Percentiles rank a stretch among this genome's conserved stretches.
Conservation (phyloP, 78 protist species). For the Planoprotostelium fungivorum region DNA sequence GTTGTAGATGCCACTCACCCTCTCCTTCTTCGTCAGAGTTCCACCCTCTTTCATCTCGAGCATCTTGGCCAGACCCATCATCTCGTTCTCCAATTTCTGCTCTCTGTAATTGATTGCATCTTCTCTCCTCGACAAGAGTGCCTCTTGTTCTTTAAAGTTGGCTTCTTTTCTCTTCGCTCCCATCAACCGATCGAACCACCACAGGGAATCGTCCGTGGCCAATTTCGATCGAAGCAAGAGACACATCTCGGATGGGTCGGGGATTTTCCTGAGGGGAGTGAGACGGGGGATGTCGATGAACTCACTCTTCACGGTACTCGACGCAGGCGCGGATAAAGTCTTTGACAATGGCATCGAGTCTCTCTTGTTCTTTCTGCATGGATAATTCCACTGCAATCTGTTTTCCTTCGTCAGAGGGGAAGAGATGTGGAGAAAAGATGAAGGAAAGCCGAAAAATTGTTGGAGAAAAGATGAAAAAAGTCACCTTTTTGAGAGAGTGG, state of each 20-base stretch:
- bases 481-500: neutral
- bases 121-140: neutral
- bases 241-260: neutral
- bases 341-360: neutral
- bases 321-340: neutral
- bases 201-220: neutral
- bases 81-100: neutral
- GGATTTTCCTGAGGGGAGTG: neutral
- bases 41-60: neutral
- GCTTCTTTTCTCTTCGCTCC: neutral
- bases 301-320: neutral
- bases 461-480: too few species aligned
- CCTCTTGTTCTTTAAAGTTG: neutral
- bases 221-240: neutral
- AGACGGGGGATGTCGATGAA: neutral
- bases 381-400: neutral
- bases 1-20: too few species aligned
- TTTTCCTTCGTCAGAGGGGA: too few species aligned
- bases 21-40: too few species aligned
- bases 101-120: neutral
- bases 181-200: neutral
- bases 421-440: too few species aligned
- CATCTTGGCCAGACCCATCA: neutral
- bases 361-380: neutral
- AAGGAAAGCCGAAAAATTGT: too few species aligned